Evolutionary conservation across 805 yeast species (phyloP), one percentile per base, ranked within the genome.

Genomic region (Cyberlindnera japonica): DNA sequence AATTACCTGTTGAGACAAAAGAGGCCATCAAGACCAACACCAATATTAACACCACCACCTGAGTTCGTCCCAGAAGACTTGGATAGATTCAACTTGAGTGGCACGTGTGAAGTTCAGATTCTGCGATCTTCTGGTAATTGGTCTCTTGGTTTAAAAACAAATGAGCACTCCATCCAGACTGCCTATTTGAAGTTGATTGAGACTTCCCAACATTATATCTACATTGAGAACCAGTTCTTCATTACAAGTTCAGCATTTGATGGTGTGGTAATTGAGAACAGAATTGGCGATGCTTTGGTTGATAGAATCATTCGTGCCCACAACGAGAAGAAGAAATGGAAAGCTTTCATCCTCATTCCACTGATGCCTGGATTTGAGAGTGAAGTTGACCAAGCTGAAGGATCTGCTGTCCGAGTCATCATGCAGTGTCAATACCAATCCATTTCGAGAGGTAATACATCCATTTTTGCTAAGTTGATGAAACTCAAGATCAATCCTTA

Each of bases 311-410:
- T 90, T 24, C 73, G 89, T 34, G 99, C 99, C 0, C 84, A 86
- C 57, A 74, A 76, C 44, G 84, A 81, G 44, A 77, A 79, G 5
- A 83, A 78, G 39, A 62, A 68, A 10, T 93, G 99, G 99, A 81
- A 81, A 47, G 98, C 98, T 1, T 76, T 88, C 19, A 83, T 93
- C 45, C 73, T 93, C 10, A 88, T 93, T 47, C 99, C 99, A 3
- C 69, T 93, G 50, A 88, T 93, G 93, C 99, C 99, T 2, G 99
- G 99, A 0, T 93, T 95, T 61, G 93, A 84, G 55, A 81, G 95
- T 20, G 85, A 88, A 49, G 95, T 95, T 16, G 98, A 91, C 57
- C 78, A 84, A 47, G 84, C 93, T 13, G 96, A 89, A 50, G 99
- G 96, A 2, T 84, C 96, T 0, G 77, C 95, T n/a, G 89, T 93